Evolutionary conservation across 2,329 filamentous ascomycete species (phyloP), one percentile per base, ranked within the genome.

Genomic region (Periconia macrospinosa): DNA sequence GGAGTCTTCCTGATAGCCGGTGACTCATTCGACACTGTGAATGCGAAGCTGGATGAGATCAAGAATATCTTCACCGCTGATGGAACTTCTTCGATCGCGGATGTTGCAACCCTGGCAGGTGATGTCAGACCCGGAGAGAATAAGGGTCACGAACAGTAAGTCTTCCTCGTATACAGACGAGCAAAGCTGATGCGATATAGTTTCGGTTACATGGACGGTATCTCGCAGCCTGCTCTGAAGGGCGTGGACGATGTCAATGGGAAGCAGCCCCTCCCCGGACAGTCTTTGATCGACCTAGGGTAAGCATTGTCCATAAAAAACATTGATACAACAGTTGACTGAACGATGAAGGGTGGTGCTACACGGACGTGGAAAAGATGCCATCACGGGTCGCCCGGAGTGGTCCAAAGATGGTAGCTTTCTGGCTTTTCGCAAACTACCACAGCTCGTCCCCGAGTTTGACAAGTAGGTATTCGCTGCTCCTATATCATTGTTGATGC

Each of bases 161-260:
- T 47, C 2, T 2, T 17, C 3, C 1, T 37, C 18, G 8, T 8
- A 2, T 15, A 14, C 7, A 47, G 41, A 15, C 5, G 23, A 19
- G 10, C 19, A 23, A 33, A 18, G 27, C 46, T 47, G 30, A 51
- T 27, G 18, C 15, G 1, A 17, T 30, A 14, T 41, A 55, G 53
- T 37, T 55, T 55, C 17, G 53, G 53, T 30, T 55, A 45, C 49
- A 45, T 41, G 45, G 53, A 55, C 27, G 49, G 49, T 20, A 52
- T 55, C 19, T 55, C 53, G 11, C 44, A 55, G 20, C 53, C 53
- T 20, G 45, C 45, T n/a, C 14, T 55, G 8, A 46, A 52, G 2
- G 53, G 48, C n/a, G 41, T 49, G 14, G 49, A 49, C 35, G 37
- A 43, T 43, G 40, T 43, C 6, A 27, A 52, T 23, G 23, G 30